Evolutionary conservation across 2,329 filamentous ascomycete species (phyloP), one percentile per base, ranked within the genome.

Genomic region (Madurella mycetomatis): DNA sequence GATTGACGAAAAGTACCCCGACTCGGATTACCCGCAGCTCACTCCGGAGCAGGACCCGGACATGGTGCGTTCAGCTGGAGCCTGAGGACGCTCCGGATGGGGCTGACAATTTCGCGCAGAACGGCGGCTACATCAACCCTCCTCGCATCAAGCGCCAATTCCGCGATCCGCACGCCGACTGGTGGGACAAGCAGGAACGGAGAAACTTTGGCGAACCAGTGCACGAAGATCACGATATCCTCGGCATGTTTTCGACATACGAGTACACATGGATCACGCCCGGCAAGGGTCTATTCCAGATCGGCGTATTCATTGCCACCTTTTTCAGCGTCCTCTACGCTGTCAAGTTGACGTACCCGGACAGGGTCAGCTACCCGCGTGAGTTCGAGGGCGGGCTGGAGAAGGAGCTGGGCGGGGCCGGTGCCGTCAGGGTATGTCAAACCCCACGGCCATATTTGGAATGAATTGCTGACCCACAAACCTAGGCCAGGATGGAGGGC

Each of bases 141-240:
- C 83, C 85, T 13, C 74, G 80, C 51, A 77, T 92, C 73, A 96
- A 96, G 80, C 88, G 92, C 64, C 86, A 91, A 72, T 88, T 90
- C 76, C 90, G 94, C 70, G 94, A 97, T 72, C 94, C 95, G 37
- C 83, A 97, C 71, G 92, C 74, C 69, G 86, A 90, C 69, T 99
- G 91, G 90, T 97, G 91, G 90, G 92, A 99, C 75, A 88, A 91
- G 73, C 94, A 99, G 76, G 94, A 97, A 73, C 86, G 92, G 70
- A 85, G 94, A 67, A 97, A 99, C 80, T 97, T 89, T 70, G 92
- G 92, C 73, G 95, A 99, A 74, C 90, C 92, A 12, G 84, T 95
- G 49, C 92, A 99, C 73, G 95, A 99, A 74, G 94, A 99, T 72
- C 88, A 96, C 73, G 95, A 99, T 71, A 81, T 91, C 54, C 79